Conservation (phyloP, 1,284 basidiomycete genomes). For the Microbotryum silenes-acaulis region DNA sequence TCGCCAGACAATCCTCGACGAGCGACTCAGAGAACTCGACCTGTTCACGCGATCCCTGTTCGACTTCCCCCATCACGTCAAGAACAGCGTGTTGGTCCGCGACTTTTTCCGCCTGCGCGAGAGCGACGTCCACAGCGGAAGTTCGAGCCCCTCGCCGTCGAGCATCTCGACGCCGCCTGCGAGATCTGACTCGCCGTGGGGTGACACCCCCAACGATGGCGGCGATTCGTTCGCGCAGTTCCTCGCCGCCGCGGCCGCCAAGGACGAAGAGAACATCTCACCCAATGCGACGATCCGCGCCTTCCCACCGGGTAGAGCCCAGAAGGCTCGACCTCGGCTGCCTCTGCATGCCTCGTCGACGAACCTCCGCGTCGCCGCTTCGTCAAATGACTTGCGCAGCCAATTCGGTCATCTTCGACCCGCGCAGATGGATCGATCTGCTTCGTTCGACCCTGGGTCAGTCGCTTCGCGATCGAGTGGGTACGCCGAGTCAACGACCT, state of each 20-base stretch:
- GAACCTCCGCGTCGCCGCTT: conserved; percentile 17
- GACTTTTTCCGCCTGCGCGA: conserved; percentile 27
- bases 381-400: neutral
- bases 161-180: neutral
- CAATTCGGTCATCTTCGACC: neutral
- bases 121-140: conserved; percentile 4
- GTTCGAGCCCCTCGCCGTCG: neutral
- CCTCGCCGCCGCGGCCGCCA: neutral
- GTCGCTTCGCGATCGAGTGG: neutral
- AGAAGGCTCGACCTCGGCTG: conserved; percentile 15
- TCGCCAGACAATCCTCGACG: conserved; percentile 13
- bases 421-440: neutral
- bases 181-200: neutral
- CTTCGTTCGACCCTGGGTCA: neutral
- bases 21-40: conserved; percentile 29
- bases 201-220: neutral
- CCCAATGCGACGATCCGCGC: conserved; percentile 16
- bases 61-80: conserved; percentile 22
- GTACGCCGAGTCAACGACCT: neutral
- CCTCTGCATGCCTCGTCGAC: conserved; percentile 27
- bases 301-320: neutral
- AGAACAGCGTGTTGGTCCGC: conserved; percentile 17
- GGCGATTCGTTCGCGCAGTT: conserved; percentile 2
- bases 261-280: conserved; percentile 3
- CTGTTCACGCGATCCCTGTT: conserved; percentile 26